Percentiles rank a stretch among this genome's conserved stretches.
phyloP scores from a whole-genome alignment of 352 stramenopile genomes.

The Pythium grandisporangium region DNA sequence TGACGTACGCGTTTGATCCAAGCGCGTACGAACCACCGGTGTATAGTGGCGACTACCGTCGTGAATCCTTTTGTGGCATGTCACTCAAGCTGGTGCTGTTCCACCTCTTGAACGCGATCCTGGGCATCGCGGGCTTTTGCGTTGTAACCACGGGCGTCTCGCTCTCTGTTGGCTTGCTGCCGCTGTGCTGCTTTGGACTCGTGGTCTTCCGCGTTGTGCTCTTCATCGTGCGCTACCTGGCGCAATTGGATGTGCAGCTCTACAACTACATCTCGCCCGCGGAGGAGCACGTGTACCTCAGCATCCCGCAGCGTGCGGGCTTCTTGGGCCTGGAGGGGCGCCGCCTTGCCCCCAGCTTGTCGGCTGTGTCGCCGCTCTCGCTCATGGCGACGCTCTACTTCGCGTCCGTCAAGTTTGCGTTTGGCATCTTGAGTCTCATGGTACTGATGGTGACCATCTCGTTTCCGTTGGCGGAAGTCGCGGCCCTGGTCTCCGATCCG shows the following conservation, averaged over 20 bases:
- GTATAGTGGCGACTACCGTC: slow-evolving; percentile 12
- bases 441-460: slow-evolving; percentile 20
- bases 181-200: slow-evolving; percentile 56
- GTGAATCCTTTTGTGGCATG: slow-evolving; percentile 21
- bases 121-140: slow-evolving; percentile 40
- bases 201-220: slow-evolving; percentile 48
- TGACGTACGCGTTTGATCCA: too few species aligned
- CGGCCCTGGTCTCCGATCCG: slow-evolving; percentile 6
- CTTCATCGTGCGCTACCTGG: slow-evolving; percentile 28
- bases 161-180: slow-evolving; percentile 29
- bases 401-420: slow-evolving; percentile 43
- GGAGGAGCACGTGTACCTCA: slow-evolving; percentile 35
- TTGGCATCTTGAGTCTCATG: slow-evolving; percentile 34
- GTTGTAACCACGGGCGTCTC: slow-evolving; percentile 31
- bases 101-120: slow-evolving; percentile 41
- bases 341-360: slow-evolving; percentile 36
- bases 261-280: slow-evolving; percentile 46
- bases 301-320: slow-evolving; percentile 21
- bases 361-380: slow-evolving; percentile 45
- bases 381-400: slow-evolving; percentile 60
- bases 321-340: slow-evolving; percentile 23
- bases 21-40: too few species aligned
- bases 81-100: slow-evolving; percentile 49
- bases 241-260: slow-evolving; percentile 48
- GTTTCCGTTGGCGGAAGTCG: slow-evolving; percentile 16